These are phyloP conservation scores for Leishmania arabica DNA, from an alignment of 208 protist genomes.

Conservation along the genomic window DNA sequence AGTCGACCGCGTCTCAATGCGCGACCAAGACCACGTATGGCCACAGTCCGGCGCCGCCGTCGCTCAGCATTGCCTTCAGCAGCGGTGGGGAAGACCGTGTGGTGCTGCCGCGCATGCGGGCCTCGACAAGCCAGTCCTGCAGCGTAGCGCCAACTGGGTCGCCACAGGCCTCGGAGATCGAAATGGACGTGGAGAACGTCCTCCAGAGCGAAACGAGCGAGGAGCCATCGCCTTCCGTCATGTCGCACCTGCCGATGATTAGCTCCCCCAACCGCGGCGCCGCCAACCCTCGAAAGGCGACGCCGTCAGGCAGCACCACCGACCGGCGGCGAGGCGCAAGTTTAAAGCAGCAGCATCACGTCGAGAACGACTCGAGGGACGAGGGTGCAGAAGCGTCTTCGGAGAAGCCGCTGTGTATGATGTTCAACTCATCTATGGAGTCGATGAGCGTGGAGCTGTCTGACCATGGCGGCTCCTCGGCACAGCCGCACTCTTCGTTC, in stretches of 20 bases:
- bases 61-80: slow-evolving; percentile 8
- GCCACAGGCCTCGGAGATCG: slow-evolving; percentile 10
- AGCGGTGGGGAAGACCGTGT: slow-evolving; percentile 16
- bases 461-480: neutral
- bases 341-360: neutral
- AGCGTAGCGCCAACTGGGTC: slow-evolving; percentile 5
- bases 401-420: slow-evolving; percentile 12
- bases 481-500: neutral
- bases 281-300: neutral
- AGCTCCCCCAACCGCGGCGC: neutral
- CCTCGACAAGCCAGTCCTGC: slow-evolving; percentile 8
- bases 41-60: neutral
- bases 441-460: neutral
- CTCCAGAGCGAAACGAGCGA: slow-evolving; percentile 12
- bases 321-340: neutral
- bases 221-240: neutral
- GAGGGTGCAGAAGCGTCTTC: neutral
- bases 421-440: slow-evolving; percentile 1
- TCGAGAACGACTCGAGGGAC: neutral
- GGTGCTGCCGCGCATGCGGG: slow-evolving; percentile 11
- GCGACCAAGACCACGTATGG: neutral
- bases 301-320: neutral
- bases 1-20: slow-evolving; percentile 7
- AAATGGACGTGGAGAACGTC: slow-evolving; percentile 13
- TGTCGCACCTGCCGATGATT: neutral